Evolutionary conservation across 345 rosid genomes (phyloP), one percentile per base, ranked within the genome.

Genomic region (Citrus trifoliata): DNA sequence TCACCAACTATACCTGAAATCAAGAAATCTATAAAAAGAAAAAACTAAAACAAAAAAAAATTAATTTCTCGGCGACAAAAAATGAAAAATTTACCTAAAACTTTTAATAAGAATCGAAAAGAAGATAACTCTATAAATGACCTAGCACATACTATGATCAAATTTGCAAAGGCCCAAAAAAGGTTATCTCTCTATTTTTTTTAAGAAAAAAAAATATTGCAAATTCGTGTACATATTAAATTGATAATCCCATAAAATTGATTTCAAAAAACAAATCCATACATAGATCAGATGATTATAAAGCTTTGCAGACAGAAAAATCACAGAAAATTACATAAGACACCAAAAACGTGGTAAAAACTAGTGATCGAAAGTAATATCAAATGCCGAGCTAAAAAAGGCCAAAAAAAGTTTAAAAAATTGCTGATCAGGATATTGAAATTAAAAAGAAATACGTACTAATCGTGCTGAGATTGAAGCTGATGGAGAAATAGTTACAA

Each of bases 381-480:
- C 42, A 76, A 79, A 79, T 71, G 78, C 78, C 67, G 62, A 71
- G 51, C 77, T 51, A 32, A 70, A 58, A 78, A 48, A 13, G 12
- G 56, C 7, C 1, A 25, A 66, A 59, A 21, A 38, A 22, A 46
- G 70, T 51, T 18, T 1, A 27, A 40, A 35, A 77, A 77, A 27
- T 65, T 56, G 59, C 70, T 73, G 75, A 67, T 73, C 81, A 42
- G 24, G 76, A 62, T 8, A 76, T 7, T 4, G 9, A 21, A 76
- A 56, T 71, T 56, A 9, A 61, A 3, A 67, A 35, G 21, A 60
- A 67, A 77, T 24, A 74, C 63, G n/a, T 67, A 63, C 64, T 48
- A 7, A 27, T 24, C 22, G 51, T 60, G 48, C 67, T 10, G 24
- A 61, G 38, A 38, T 60, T 19, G 37, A 67, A 46, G 74, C 48